Base-by-base conservation (phyloP, 441 rosid species). In the Isatis lusitanica region DNA sequence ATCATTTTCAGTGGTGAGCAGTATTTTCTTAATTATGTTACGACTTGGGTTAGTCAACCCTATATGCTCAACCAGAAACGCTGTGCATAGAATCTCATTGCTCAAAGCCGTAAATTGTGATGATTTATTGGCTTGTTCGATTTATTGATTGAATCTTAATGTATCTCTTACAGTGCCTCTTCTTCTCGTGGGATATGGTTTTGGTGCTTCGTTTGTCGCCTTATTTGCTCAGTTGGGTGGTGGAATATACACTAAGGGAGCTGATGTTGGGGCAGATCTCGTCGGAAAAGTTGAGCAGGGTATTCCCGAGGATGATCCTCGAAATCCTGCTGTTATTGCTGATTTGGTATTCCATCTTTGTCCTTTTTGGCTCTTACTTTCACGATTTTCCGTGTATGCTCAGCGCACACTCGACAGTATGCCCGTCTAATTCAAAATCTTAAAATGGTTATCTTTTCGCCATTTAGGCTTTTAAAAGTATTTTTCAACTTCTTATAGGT, bases 251-350 rank as follows among this genome's bases (percentile, higher is more conserved):
- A 95, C 98, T 44, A 95, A 95, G 84, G 99, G 98, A 50, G 99
- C 99, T 85, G 99, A 95, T 85, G 99, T 95, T 61, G 99, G 99
- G 65, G 99, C 99, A 70, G 99, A 95, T 79, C 95, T 95, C 24
- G 98, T 95, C 63, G 99, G 99, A 72, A 95, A 93, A 93, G 95
- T 95, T 42, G 99, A 95, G 81, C 97, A 93, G 85, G 99, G 98
- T 64, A 95, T 95, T 78, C 99, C 98, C 7, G 98, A 93, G 84
- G 99, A 95, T 82, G 98, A 95, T 87, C 99, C 99, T 62, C 86
- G 99, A 73, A 95, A 95, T 80, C 98, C 99, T 74, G 99, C 99
- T 13, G 99, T 95, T 58, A 93, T 95, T 74, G 98, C 99, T 62
- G 99, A 95, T 87, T 80, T 93, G 98, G 99, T 95, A 91, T 61